Evolutionary conservation across 2,329 filamentous ascomycete species (phyloP), one percentile per base, ranked within the genome.

Genomic region (Colletotrichum viniferum): DNA sequence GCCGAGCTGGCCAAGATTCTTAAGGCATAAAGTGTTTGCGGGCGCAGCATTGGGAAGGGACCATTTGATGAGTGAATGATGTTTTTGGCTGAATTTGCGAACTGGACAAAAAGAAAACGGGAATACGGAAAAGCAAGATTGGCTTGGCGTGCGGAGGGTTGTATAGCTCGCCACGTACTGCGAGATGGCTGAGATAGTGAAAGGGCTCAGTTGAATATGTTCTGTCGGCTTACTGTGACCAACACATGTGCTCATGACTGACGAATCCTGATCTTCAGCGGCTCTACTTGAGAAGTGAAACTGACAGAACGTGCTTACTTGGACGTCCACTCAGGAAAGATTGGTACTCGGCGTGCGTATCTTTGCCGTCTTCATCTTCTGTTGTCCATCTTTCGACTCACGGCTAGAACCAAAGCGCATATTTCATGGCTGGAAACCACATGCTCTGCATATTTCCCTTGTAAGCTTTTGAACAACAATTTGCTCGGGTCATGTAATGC

Each of bases 1-100:
- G 90, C 90, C 63, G 93, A 98, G 88, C 86, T 98, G 74, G 89
- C 91, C 83, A 92, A 91, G 84, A 85, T 96, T 66, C 88, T 97
- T 80, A 88, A 90, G 84, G 84, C 77, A 21, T 81, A 78, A 73
- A 4, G 43, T 7, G 43, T 52, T 52, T 52, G 43, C 43, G n/a
- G 43, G 10, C 10, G 43, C 1, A 21, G 5, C n/a, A 24, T 52
- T 21, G 43, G n/a, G 63, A 36, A 7, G 26, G 30, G 18, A 43
- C 21, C 7, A 36, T n/a, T 43, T 63, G 38, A 63, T 16, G 30
- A 64, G 28, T 52, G 56, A 63, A 70, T 36, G 56, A 62, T 18
- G 32, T 32, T 52, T n/a, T 5, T 48, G n/a, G 63, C 28, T 62
- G 30, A 18, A 55, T 52, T 55, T 63, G 61, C 61, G 30, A 8